Evolutionary conservation across 345 rosid species (phyloP).

Genomic region (Eucalyptus cloeziana): DNA sequence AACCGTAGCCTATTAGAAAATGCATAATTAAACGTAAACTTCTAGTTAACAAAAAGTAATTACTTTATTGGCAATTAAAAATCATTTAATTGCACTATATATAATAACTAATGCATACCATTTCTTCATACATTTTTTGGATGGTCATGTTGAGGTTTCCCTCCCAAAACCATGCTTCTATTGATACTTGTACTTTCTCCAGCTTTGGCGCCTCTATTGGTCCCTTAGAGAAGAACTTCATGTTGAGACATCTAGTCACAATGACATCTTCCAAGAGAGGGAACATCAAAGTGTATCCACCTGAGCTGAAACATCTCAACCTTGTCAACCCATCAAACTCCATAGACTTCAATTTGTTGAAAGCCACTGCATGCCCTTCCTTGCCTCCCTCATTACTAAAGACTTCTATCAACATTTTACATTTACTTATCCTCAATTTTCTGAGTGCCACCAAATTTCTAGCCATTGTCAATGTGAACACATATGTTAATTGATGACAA

Average conservation of each 20-base stretch:
- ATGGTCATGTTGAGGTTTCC: background rate
- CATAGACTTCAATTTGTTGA: background rate
- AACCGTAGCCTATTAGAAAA: rapidly evolving
- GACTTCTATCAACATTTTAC: background rate
- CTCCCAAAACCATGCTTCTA: too few species aligned
- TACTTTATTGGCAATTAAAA: background rate
- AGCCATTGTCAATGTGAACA: background rate
- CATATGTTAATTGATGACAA: rapidly evolving
- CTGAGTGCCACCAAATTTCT: background rate
- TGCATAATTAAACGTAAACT: rapidly evolving
- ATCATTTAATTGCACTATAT: background rate
- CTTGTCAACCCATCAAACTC: background rate
- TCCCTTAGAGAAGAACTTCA: background rate
- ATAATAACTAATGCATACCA: background rate
- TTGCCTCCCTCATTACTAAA: rapidly evolving
- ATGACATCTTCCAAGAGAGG: background rate
- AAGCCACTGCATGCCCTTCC: rapidly evolving
- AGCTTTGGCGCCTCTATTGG: background rate
- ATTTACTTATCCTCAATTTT: background rate
- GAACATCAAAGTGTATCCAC: too few species aligned
- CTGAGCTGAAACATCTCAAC: rapidly evolving
- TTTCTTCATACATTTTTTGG: background rate
- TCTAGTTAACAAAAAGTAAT: rapidly evolving
- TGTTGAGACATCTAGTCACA: background rate
- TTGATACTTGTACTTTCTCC: too few species aligned